Evolutionary conservation across 805 yeast genomes (phyloP), one percentile per base, ranked within the genome.

Genomic region (Candida sakaeoensis): DNA sequence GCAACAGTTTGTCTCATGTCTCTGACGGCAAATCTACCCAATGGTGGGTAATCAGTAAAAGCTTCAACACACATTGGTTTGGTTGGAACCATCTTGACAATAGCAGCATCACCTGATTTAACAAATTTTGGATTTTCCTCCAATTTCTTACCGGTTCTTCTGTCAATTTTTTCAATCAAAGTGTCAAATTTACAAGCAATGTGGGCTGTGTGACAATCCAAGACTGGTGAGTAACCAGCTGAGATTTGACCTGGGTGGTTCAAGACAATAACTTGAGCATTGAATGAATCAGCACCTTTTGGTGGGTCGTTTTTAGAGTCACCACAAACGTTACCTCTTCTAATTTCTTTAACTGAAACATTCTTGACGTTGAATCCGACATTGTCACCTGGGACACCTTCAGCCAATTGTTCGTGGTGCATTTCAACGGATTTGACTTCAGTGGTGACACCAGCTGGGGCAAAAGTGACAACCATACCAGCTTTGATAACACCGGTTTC

Each of bases 1-100:
- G 97, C 97, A 64, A 90, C 97, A 62, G 97, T 90, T 79, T 89
- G 96, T 85, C 97, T 86, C 97, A 89, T 89, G 78, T 89, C 97
- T 85, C 97, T 90, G 81, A 89, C 96, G 70, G 71, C 71, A 61
- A 64, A 65, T 60, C 70, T 60, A 57, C 69, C 70, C 55, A 63
- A 64, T 54, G 70, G 70, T 58, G 70, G 70, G 68, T 60, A 64
- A 54, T 63, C 70, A 47, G 66, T 59, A 66, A 62, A 63, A 43
- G 69, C 60, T 59, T 63, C 69, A 59, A 63, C 69, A 61, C 63
- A 62, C 69, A 63, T 61, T 54, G 69, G 69, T 61, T 63, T 63
- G 54, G 68, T 52, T 58, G 68, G 68, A 42, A 62, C 61, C 68
- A 63, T 63, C 61, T 58, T 62, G 56, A 63, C 68, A 42, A 62